Evolutionary conservation across 257 asterid species (phyloP).

Genomic region (Avicennia marina): DNA sequence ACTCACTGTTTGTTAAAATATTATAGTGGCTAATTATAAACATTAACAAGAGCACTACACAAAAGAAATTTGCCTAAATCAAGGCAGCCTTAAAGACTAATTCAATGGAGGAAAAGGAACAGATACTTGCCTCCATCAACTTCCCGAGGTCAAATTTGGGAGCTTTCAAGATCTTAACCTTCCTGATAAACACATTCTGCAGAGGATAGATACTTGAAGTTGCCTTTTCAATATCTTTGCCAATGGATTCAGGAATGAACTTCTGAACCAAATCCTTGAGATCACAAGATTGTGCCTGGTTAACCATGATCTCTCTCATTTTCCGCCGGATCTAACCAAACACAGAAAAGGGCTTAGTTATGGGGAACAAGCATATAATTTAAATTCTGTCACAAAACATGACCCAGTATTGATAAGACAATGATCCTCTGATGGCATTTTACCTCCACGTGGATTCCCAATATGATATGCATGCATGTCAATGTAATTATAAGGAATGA

Average conservation of each 20-base stretch:
- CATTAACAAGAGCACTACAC: not conserved
- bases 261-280: slow-evolving; percentile 56
- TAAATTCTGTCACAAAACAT: not conserved
- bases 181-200: slow-evolving; percentile 57
- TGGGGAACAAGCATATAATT: not conserved
- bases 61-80: not conserved
- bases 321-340: slow-evolving; percentile 46
- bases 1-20: too few relatives aligned
- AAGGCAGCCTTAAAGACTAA: too few relatives aligned
- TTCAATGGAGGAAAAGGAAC: not conserved
- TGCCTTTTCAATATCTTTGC: slow-evolving; percentile 65
- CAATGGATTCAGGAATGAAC: slow-evolving; percentile 61
- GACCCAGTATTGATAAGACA: not conserved
- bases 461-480: not conserved
- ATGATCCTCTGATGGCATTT: not conserved
- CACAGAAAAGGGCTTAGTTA: not conserved
- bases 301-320: slow-evolving; percentile 60
- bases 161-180: slow-evolving; percentile 64
- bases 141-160: slow-evolving; percentile 63
- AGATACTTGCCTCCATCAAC: slow-evolving; percentile 48
- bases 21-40: too few relatives aligned
- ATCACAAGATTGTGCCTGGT: slow-evolving; percentile 53
- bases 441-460: not conserved
- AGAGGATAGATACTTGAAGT: slow-evolving; percentile 57
- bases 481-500: not conserved